These are phyloP conservation scores for Paspalum vaginatum DNA, from an alignment of 176 grass and related monocot species.

Conservation along the genomic window DNA sequence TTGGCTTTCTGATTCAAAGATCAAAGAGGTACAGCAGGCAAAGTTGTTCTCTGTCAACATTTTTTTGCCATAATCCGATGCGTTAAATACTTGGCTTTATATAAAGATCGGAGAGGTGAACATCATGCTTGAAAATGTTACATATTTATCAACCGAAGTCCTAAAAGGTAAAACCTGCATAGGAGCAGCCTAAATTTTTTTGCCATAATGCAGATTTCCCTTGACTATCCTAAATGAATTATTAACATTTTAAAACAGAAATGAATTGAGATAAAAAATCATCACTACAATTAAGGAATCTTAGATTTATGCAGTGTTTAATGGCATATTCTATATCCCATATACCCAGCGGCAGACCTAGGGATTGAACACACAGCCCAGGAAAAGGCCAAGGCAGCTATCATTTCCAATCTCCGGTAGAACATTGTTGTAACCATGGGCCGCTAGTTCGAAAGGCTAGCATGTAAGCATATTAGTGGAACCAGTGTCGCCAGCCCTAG, in stretches of 20 bases:
- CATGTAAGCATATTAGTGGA: too few species aligned
- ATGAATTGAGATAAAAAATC: not conserved
- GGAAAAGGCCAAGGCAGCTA: too few species aligned
- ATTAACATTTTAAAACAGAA: not conserved
- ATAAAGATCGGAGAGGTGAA: not conserved
- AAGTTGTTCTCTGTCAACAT: not conserved
- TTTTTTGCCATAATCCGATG: not conserved
- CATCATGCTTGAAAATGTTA: not conserved
- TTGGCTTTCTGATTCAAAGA: not conserved
- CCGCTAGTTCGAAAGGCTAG: too few species aligned
- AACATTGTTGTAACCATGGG: too few species aligned
- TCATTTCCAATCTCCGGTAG: too few species aligned
- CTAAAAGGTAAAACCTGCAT: too few species aligned
- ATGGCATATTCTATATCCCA: not conserved
- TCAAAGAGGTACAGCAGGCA: not conserved
- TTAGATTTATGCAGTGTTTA: not conserved
- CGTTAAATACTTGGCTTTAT: not conserved
- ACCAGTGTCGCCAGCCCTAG: too few species aligned
- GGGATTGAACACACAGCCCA: too few species aligned
- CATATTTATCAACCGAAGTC: not conserved
- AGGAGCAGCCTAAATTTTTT: slow-evolving; percentile 1
- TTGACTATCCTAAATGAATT: not conserved
- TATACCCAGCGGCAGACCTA: too few species aligned
- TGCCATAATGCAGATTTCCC: not conserved
- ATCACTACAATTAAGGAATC: not conserved